phyloP scores from a whole-genome alignment of 306 rosid genomes.

The Vigna nakashimae region DNA sequence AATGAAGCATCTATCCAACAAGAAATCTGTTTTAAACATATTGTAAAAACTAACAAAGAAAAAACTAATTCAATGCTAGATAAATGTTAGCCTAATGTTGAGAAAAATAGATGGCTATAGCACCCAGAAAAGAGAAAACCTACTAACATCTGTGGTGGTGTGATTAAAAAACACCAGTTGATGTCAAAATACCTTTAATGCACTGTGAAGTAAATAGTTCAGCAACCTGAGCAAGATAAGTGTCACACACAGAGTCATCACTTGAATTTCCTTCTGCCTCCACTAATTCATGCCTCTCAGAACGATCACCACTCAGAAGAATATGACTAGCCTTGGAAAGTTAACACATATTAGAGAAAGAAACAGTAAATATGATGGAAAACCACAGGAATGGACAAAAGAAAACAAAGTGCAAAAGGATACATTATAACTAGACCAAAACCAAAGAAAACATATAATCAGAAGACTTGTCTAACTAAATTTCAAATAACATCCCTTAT shows the following conservation, averaged over 20 bases:
- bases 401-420: not conserved
- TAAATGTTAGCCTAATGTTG: conserved; percentile 32
- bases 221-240: conserved; percentile 71
- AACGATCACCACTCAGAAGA: conserved; percentile 71
- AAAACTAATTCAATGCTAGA: conserved; percentile 18
- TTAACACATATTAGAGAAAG: conserved; percentile 43
- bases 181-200: conserved; percentile 58
- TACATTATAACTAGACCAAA: not conserved
- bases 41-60: conserved; percentile 1
- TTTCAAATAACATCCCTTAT: not conserved
- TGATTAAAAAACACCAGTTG: conserved; percentile 28
- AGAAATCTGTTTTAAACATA: conserved; percentile 33
- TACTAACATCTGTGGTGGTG: conserved; percentile 16
- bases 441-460: conserved; percentile 1
- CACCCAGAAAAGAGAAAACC: conserved; percentile 31
- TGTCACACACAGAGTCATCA: conserved; percentile 63
- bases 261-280: conserved; percentile 69
- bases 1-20: conserved; percentile 34
- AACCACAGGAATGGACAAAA: not conserved
- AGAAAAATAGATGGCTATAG: conserved; percentile 12
- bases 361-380: not conserved
- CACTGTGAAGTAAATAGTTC: conserved; percentile 58
- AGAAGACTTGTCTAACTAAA: not conserved
- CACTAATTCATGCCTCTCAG: conserved; percentile 74
- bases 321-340: conserved; percentile 67